A percentile compares a stretch with the other conserved stretches of the same genome.
Evolutionary conservation across 1,284 basidiomycete genomes (phyloP).

Genomic region (Porodaedalea pini): DNA sequence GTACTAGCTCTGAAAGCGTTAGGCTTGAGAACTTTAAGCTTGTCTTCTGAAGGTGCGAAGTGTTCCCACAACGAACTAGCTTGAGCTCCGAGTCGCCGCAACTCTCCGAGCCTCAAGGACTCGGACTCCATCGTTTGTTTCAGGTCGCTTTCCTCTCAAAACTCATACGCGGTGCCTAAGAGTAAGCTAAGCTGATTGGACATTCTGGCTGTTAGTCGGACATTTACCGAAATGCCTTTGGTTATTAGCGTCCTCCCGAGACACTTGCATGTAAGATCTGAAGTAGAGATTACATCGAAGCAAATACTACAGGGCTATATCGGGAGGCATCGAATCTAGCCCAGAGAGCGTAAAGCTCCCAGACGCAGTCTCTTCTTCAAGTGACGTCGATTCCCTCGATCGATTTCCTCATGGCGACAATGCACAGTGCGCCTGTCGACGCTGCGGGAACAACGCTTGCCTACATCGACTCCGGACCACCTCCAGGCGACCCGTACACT

Average conservation of each 20-base stretch:
- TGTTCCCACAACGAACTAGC: neutral
- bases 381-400: neutral
- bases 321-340: neutral
- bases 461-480: conserved; percentile 13
- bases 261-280: neutral
- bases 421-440: conserved; percentile 12
- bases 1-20: neutral
- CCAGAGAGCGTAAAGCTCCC: neutral
- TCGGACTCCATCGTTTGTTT: too few species aligned
- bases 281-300: neutral
- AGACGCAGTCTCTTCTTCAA: neutral
- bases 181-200: neutral
- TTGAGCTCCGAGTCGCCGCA: too few species aligned
- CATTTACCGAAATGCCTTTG: neutral
- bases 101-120: too few species aligned
- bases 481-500: conserved; percentile 2
- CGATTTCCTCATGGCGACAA: conserved; percentile 2
- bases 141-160: too few species aligned
- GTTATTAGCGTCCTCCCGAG: neutral
- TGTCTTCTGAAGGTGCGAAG: neutral
- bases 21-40: neutral
- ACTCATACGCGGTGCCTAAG: neutral
- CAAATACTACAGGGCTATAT: neutral
- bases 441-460: conserved; percentile 9
- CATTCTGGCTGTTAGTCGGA: neutral